Evolutionary conservation across 192 early-diverging fungal species (phyloP), one percentile per base, ranked within the genome.

Genomic region (Backusella morwellensis): DNA sequence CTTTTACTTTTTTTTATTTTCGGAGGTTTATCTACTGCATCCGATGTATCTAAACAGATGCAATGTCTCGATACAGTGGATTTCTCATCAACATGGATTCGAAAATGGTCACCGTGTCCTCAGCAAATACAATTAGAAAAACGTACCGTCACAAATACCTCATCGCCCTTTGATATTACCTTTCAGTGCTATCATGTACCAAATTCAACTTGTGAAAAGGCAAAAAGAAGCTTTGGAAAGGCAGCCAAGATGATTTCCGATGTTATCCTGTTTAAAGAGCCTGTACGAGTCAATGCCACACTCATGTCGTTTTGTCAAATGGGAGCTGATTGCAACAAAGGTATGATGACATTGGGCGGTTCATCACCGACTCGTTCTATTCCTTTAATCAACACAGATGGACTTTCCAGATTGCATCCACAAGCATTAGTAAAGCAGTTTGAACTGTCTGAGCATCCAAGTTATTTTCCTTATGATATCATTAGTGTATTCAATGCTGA

Each of bases 361-460:
- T 81, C 83, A n/a, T 78, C 56, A 32, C 77, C 83, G 4, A 68
- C 80, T 15, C 77, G 80, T 7, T 56, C 75, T 12, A 76, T 82
- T 14, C 70, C 73, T 3, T 29, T 82, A 11, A n/a, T 52, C 14
- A 71, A 76, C 68, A n/a, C 35, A 6, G 80, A 84, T 70, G 82
- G 80, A 11, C 15, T 81, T 19, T 17, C 34, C 1, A 70, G 80
- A 7, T 50, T 82, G 6, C 81, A 79, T 52, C 83, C 83, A n/a
- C 83, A 84, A 70, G 35, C 83, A 12, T 78, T 84, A 3, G 75
- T 84, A 19, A 84, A 84, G 67, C 83, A 84, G 68, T 38, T 82
- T 21, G 67, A 68, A 15, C 8, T 66, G 3, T 6, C 35, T 4
- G 15, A 50, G 19, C 71, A 70, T 34, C 75, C 72, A 14, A 14